Percentiles rank a stretch among this genome's conserved stretches.
Evolutionary conservation across 2,329 filamentous ascomycete species (phyloP).

Genomic region (Colletotrichum australisinense): DNA sequence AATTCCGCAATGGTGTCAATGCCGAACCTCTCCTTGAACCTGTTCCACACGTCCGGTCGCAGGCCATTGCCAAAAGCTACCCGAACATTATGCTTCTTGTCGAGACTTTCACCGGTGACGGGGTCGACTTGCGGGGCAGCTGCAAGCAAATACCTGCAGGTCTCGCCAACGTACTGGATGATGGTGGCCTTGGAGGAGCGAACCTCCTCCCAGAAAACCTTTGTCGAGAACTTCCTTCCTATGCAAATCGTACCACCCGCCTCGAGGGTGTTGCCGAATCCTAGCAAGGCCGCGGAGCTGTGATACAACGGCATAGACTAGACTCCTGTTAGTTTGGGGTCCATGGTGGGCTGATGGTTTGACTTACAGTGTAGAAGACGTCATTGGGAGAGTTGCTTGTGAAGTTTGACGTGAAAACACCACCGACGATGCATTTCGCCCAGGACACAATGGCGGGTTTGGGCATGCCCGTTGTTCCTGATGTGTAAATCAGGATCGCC

Average conservation of each 20-base stretch:
- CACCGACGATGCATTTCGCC: slow-evolving; percentile 70
- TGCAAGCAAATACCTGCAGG: slow-evolving; percentile 82
- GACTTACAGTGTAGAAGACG: slow-evolving; percentile 77
- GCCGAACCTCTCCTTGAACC: slow-evolving; percentile 84
- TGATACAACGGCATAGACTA: slow-evolving; percentile 94
- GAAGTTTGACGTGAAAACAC: slow-evolving; percentile 64
- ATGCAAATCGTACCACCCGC: slow-evolving; percentile 75
- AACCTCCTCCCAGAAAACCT: slow-evolving; percentile 81
- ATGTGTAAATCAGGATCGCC: slow-evolving; percentile 84
- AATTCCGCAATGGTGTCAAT: slow-evolving; percentile 82
- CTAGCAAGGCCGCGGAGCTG: slow-evolving; percentile 79
- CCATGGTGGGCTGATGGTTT: neutral
- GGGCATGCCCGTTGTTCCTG: slow-evolving; percentile 85
- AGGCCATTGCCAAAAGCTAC: slow-evolving; percentile 87
- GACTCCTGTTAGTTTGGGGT: slow-evolving; percentile 16
- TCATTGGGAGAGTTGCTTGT: slow-evolving; percentile 71
- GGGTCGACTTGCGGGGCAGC: slow-evolving; percentile 72
- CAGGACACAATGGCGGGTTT: slow-evolving; percentile 84
- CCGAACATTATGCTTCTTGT: slow-evolving; percentile 78
- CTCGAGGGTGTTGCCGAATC: slow-evolving; percentile 70
- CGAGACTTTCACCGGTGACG: slow-evolving; percentile 73
- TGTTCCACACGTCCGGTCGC: slow-evolving; percentile 86
- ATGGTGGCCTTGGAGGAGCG: slow-evolving; percentile 77
- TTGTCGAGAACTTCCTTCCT: slow-evolving; percentile 82
- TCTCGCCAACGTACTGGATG: slow-evolving; percentile 91